Evolutionary conservation across 1,139 yeast species (phyloP), one percentile per base, ranked within the genome.

Genomic region (Candida tropicalis): DNA sequence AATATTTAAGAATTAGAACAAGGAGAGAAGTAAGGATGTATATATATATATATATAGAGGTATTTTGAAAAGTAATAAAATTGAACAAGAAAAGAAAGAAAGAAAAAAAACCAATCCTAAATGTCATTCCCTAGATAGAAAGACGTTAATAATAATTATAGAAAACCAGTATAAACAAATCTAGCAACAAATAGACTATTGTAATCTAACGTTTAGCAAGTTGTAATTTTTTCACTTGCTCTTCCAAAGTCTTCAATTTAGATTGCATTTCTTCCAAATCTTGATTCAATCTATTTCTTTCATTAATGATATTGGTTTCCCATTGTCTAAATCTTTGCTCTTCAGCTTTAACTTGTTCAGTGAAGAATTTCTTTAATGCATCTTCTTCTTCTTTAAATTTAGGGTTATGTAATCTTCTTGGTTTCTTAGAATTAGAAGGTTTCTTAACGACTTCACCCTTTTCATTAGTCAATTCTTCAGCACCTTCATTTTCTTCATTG

Each of bases 271-370:
- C 90, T 59, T 91, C 97, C 60, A 95, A 78, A 66, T 93, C 99
- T 66, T 85, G 87, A 69, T 93, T 93, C 64, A 95, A 79, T 65
- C 96, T 82, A 67, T 90, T 89, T 69, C 97, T 84, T 71, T 91
- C 98, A 55, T 87, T 88, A 52, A 90, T 95, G 56, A 93, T 88
- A 62, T 91, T 91, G 55, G 90, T 88, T 69, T 91, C 98, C 98
- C 99, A 93, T 73, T 91, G 96, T 73, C 96, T 85, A 71, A 93
- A 95, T 62, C 99, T 80, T 60, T 88, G 95, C 61, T 95, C 99
- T 70, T 93, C 99, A 39, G 89, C 88, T 71, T 91, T 90, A 50
- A 95, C 97, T 70, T 93, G 98, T 63, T 91, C 98, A n/a, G 98
- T 93, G 68, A 93, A 93, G 65, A 87, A 87, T 68, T 87, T 86